Percentiles rank a stretch among this genome's conserved stretches.
phyloP scores from a whole-genome alignment of 2,329 filamentous ascomycete genomes.

The Epichloe sibirici region DNA sequence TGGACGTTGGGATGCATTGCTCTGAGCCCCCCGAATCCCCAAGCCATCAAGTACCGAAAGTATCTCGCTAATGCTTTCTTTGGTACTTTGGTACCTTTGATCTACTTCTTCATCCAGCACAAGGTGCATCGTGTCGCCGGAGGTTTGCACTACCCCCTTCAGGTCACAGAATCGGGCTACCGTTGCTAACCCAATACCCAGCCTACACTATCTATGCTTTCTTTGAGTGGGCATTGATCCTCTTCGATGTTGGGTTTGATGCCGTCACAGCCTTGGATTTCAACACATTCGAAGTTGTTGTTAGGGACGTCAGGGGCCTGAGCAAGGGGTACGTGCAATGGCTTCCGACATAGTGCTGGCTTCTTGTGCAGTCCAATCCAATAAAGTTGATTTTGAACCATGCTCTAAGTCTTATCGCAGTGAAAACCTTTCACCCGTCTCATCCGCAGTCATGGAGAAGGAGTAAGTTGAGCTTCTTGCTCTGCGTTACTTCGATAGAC shows the following conservation, averaged over 20 bases:
- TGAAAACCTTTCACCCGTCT: slow-evolving; percentile 33
- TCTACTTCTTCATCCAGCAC: slow-evolving; percentile 98
- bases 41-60: slow-evolving; percentile 80
- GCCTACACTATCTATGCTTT: slow-evolving; percentile 97
- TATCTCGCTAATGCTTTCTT: slow-evolving; percentile 77
- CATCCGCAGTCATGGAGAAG: slow-evolving; percentile 50
- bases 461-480: slow-evolving; percentile 43
- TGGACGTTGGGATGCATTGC: slow-evolving; percentile 90
- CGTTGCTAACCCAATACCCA: slow-evolving; percentile 25
- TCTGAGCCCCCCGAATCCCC: slow-evolving; percentile 78
- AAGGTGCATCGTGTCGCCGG: slow-evolving; percentile 90
- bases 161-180: too few species aligned
- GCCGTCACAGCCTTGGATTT: slow-evolving; percentile 91
- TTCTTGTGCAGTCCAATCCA: slow-evolving; percentile 18
- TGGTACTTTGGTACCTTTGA: slow-evolving; percentile 73
- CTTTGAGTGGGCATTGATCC: slow-evolving; percentile 91
- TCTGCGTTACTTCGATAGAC: not conserved
- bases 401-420: slow-evolving; percentile 34
- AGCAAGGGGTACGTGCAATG: slow-evolving; percentile 97
- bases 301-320: slow-evolving; percentile 78
- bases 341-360: slow-evolving; percentile 68
- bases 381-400: slow-evolving; percentile 18
- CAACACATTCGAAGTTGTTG: slow-evolving; percentile 70
- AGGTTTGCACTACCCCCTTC: slow-evolving; percentile 45
- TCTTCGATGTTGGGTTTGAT: slow-evolving; percentile 94